Conservation (phyloP, 768 basidiomycete species). For the Phlebiopsis flavidoalba region DNA sequence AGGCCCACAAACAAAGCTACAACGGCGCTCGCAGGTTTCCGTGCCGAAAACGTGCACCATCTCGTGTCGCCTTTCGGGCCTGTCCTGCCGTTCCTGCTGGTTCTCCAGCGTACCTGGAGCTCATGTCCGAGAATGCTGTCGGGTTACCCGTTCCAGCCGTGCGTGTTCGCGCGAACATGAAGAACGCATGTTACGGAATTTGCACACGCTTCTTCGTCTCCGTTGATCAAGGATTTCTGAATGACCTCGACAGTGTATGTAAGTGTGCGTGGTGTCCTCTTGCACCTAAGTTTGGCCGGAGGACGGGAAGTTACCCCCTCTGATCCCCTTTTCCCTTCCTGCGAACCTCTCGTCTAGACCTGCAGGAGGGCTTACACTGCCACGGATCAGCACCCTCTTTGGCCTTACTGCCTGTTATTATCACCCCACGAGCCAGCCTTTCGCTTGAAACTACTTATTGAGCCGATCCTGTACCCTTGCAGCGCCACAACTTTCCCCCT, state of each 20-base stretch:
- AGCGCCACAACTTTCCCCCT: not conserved
- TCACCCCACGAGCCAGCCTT: not conserved
- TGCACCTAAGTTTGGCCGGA: not conserved
- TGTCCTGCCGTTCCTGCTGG: not conserved
- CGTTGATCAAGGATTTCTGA: not conserved
- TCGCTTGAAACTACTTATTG: slow-evolving; percentile 1
- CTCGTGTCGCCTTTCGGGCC: not conserved
- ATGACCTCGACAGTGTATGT: not conserved
- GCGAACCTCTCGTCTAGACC: not conserved
- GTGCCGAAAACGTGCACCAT: not conserved
- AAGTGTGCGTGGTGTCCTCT: not conserved
- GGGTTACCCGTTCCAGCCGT: not conserved
- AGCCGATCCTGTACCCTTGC: not conserved
- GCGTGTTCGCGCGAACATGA: not conserved
- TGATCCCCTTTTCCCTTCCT: not conserved
- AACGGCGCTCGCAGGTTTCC: not conserved
- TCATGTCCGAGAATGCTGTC: slow-evolving; percentile 2
- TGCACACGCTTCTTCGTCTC: not conserved
- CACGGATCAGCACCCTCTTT: slow-evolving; percentile 1
- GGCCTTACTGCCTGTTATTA: not conserved
- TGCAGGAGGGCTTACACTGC: not conserved
- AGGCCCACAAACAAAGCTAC: not conserved
- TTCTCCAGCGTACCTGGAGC: not conserved
- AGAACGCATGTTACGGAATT: not conserved
- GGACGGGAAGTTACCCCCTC: not conserved